Percentiles rank a stretch among this genome's conserved stretches.
These are phyloP conservation scores for Lentinula detonsa DNA, from an alignment of 768 basidiomycete species.

Conservation along the genomic window DNA sequence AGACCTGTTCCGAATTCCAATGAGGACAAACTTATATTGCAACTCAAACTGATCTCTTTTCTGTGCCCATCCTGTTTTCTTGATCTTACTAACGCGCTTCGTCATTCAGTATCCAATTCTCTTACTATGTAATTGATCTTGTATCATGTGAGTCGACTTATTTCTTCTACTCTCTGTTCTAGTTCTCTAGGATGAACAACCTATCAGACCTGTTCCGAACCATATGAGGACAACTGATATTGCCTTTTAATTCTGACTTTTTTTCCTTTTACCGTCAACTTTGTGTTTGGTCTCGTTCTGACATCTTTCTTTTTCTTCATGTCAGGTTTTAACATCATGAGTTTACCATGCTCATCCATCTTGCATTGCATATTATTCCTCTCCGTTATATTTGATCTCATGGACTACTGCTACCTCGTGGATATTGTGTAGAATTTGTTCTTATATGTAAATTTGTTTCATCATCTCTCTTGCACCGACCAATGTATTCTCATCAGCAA, in stretches of 20 bases:
- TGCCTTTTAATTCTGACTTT: slow-evolving; percentile 43
- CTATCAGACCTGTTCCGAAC: slow-evolving; percentile 67
- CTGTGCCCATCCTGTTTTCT: slow-evolving; percentile 1
- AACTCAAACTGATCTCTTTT: slow-evolving; percentile 28
- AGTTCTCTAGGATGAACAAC: slow-evolving; percentile 35
- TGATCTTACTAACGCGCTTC: not conserved
- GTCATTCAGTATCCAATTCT: not conserved
- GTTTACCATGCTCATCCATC: not conserved
- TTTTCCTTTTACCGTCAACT: slow-evolving; percentile 1
- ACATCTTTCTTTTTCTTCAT: not conserved
- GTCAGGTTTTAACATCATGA: not conserved
- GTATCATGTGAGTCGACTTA: slow-evolving; percentile 28
- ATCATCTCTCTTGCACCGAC: not conserved
- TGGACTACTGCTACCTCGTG: not conserved
- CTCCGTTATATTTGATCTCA: not conserved
- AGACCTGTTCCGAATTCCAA: slow-evolving; percentile 73
- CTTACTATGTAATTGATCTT: slow-evolving; percentile 8
- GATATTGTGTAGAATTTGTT: not conserved
- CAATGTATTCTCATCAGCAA: too few relatives aligned
- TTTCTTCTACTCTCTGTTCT: slow-evolving; percentile 1
- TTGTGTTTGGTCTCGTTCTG: not conserved
- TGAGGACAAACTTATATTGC: slow-evolving; percentile 66
- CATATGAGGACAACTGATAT: slow-evolving; percentile 53
- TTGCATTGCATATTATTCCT: not conserved
- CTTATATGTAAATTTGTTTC: not conserved